Evolutionary conservation across 169 alveolate species (phyloP).

Genomic region (Toxoplasma gondii): DNA sequence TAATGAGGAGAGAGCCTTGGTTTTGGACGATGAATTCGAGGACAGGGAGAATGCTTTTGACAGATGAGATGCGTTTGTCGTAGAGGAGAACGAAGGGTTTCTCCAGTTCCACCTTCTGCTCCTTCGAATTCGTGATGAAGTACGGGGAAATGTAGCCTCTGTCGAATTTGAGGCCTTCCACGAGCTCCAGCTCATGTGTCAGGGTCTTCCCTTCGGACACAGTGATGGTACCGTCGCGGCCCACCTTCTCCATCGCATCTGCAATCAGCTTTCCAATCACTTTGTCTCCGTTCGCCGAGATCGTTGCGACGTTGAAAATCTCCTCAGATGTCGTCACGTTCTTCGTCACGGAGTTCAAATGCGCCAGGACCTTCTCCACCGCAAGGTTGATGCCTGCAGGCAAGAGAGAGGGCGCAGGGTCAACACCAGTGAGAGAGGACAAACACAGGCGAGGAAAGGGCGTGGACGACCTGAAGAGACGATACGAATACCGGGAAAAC

Average conservation of each 20-base stretch:
- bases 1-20: conserved; percentile 93
- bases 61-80: conserved; percentile 94
- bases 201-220: conserved; percentile 98
- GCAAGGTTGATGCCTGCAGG: conserved; percentile 89
- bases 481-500: no score
- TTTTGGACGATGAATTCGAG: conserved; percentile 95
- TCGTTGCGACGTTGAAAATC: conserved; percentile 95
- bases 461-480: no score
- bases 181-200: conserved; percentile 97
- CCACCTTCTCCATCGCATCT: conserved; percentile 96
- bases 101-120: conserved; percentile 92
- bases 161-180: conserved; percentile 98
- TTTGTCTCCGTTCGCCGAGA: conserved; percentile 98
- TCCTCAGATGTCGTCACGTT: conserved; percentile 87
- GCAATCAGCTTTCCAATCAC: conserved; percentile 96
- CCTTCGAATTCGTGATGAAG: conserved; percentile 96
- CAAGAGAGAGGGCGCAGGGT: background rate
- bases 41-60: conserved; percentile 93
- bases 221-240: conserved; percentile 98
- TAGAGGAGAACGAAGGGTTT: conserved; percentile 94
- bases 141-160: conserved; percentile 99
- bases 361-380: conserved; percentile 83
- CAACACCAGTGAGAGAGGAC: no score
- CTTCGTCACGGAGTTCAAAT: conserved; percentile 82
- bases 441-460: no score